Evolutionary conservation across 371 early-diverging fungal genomes (phyloP).

Genomic region (Entomophthora muscae): DNA sequence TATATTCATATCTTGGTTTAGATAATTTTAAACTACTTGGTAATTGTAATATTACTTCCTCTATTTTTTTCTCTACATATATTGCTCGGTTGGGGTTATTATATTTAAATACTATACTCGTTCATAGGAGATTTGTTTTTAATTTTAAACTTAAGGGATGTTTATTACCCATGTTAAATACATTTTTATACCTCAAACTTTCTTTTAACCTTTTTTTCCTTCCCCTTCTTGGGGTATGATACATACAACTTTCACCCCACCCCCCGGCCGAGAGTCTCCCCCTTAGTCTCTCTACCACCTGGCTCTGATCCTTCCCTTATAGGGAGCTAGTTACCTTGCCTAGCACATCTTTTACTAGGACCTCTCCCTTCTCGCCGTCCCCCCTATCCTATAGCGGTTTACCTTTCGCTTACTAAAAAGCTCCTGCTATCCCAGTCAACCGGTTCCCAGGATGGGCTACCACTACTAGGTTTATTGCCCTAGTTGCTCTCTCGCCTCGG

Average conservation of each 20-base stretch:
- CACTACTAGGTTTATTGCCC: no score
- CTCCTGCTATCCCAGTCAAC: no score
- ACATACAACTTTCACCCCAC: no score
- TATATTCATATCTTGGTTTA: background rate
- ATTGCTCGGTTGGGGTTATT: background rate
- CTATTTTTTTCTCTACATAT: background rate
- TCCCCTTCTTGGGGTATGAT: background rate
- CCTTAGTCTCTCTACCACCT: background rate
- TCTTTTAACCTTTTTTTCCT: constrained; percentile 10
- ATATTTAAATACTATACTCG: background rate
- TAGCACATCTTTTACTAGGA: background rate
- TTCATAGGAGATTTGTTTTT: background rate
- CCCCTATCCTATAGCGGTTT: no score
- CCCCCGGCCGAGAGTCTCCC: background rate
- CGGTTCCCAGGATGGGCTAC: no score
- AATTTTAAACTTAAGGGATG: background rate
- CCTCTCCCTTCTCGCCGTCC: no score
- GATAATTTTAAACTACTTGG: background rate
- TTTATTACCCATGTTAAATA: background rate
- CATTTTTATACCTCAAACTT: constrained; percentile 7
- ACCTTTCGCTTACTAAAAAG: no score
- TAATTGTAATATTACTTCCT: background rate
- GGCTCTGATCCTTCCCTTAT: background rate
- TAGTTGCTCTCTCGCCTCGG: no score
- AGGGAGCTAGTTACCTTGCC: background rate